Base-by-base conservation (phyloP, 768 basidiomycete genomes). In the Dictyophora rubrovolvata region DNA sequence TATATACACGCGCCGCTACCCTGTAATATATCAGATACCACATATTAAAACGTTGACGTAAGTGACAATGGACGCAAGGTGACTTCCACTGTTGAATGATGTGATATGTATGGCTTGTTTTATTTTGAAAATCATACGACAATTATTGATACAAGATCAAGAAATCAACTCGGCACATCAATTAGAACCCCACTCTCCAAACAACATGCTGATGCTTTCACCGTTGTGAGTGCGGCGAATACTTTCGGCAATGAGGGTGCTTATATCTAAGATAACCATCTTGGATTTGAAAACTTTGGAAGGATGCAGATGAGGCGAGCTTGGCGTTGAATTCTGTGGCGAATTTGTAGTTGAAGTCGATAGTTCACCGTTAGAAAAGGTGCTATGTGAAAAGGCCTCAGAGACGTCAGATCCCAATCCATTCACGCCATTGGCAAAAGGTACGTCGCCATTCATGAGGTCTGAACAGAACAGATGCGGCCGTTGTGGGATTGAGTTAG, bases 191-290 rank as follows among this genome's bases (percentile, higher is more conserved):
- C 86, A 89, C 66, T 91, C 90, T 46, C 87, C 88, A 64, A 94
- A 93, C 11, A 94, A 74, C 36, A 93, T 69, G 63, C 88, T 90
- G 66, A 94, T 93, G 62, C 89, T 92, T 73, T 94, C 92, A 59
- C 93, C 92, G 62, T 94, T 94, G 70, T 94, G 92, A 2, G 90
- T 93, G 61, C 95, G 79, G 47, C 96, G 85, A 57, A 99, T 96
- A 64, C 90, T 93, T 76, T 99, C 96, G 5, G 96, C 89, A 63
- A 99, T 85, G 37, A 89, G 91, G 23, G 90, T 82, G 67, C 86
- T 89, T 66, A 98, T 82, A 72, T 99, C 96, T 65, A 99, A 83
- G 8, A 87, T 86, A 65, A 87, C 81, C 56, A 99, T 77, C 70
- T 96, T 97, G 35, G 81, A 75, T 66, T 42, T 85, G 85, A 34